Evolutionary conservation across 805 yeast species (phyloP).

Genomic region (Yarrowia sp.): DNA sequence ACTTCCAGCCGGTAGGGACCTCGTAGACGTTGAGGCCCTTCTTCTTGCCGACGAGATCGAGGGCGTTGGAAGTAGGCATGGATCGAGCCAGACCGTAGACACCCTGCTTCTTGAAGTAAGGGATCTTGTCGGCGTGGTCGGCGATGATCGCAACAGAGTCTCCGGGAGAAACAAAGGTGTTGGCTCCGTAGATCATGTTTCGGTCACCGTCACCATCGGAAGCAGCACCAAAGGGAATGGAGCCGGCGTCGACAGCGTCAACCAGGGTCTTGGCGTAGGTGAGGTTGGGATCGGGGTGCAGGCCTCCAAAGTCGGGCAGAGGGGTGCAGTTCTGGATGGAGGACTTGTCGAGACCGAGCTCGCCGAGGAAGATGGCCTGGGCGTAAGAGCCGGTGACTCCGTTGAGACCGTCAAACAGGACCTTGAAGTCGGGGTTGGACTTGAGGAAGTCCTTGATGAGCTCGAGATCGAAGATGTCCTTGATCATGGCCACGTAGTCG

Average conservation of each 20-base stretch:
- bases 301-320: constrained; percentile 91
- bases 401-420: constrained; percentile 86
- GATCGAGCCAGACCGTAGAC: constrained; percentile 93
- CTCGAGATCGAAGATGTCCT: constrained; percentile 85
- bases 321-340: constrained; percentile 83
- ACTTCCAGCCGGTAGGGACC: constrained; percentile 99
- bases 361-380: constrained; percentile 78
- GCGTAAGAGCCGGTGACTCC: constrained; percentile 99
- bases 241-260: constrained; percentile 77
- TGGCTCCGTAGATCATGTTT: constrained; percentile 97
- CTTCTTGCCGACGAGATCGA: constrained; percentile 85
- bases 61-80: constrained; percentile 96
- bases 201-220: constrained; percentile 99
- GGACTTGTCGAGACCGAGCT: constrained; percentile 74
- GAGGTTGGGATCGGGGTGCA: constrained; percentile 97
- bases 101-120: constrained; percentile 88
- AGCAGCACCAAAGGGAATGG: constrained; percentile 95
- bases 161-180: constrained; percentile 96
- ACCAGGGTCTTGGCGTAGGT: constrained; percentile 92
- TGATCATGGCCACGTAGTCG: constrained; percentile 80
- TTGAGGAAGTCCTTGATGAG: constrained; percentile 75
- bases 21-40: constrained; percentile 82
- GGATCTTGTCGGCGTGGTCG: constrained; percentile 87
- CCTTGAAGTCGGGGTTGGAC: constrained; percentile 63
- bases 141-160: constrained; percentile 98